Evolutionary conservation across 2,329 filamentous ascomycete species (phyloP).

Genomic region (Cadophora sp.): DNA sequence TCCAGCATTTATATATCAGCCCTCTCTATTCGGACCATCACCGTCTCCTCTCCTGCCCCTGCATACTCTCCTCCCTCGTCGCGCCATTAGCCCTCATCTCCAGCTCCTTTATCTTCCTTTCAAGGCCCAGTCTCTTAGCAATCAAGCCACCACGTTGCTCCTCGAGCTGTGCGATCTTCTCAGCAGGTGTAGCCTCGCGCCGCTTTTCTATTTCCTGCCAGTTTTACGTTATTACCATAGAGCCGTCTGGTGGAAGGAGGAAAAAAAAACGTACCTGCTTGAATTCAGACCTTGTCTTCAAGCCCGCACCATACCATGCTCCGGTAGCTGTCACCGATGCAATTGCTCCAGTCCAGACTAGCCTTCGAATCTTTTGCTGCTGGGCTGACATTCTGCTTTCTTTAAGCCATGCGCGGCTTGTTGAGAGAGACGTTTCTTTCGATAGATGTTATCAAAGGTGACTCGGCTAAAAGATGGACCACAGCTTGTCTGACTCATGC

Average conservation of each 20-base stretch:
- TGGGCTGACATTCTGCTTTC: constrained; percentile 20
- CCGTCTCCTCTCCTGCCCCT: constrained; percentile 42
- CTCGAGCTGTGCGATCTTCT: constrained; percentile 61
- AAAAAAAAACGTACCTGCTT: constrained; percentile 57
- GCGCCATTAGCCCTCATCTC: constrained; percentile 49
- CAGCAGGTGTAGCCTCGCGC: constrained; percentile 57
- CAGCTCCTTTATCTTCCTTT: constrained; percentile 61
- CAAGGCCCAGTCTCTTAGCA: constrained; percentile 57
- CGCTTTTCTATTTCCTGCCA: constrained; percentile 52
- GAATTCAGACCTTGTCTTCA: constrained; percentile 59
- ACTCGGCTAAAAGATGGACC: not conserved
- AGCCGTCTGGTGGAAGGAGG: not conserved
- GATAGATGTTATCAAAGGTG: not conserved
- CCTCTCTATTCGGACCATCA: not conserved
- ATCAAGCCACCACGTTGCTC: constrained; percentile 55
- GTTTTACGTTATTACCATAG: not conserved
- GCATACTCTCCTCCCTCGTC: constrained; percentile 47
- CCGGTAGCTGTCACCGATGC: constrained; percentile 63
- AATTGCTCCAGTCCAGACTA: constrained; percentile 61
- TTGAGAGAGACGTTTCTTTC: not conserved
- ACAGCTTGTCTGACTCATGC: not conserved
- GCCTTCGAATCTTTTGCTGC: constrained; percentile 51
- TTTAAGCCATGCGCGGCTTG: not conserved
- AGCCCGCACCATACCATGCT: constrained; percentile 63
- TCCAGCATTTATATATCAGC: not conserved